Evolutionary conservation across 495 filamentous ascomycete species (phyloP), one percentile per base, ranked within the genome.

Genomic region (Podospora pseudopauciseta): DNA sequence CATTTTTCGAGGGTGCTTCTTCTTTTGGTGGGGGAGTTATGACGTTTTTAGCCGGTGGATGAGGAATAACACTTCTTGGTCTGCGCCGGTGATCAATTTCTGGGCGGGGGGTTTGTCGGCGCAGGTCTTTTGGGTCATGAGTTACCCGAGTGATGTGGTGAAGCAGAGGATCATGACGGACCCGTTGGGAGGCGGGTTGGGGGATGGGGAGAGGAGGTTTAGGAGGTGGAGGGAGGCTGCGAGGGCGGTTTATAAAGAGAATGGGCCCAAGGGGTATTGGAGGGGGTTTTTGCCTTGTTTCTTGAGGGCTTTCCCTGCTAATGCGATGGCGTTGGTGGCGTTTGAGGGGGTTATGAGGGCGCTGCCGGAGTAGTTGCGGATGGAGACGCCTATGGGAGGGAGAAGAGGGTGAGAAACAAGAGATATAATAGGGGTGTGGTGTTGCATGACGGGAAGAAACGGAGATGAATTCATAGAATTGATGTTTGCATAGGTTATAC

Each of bases 91-190:
- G 1, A 84, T 97, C 70, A 97, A 97, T 74, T 99, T 99, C 83
- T 97, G 93, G 95, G 95, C 95, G 0, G 95, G 95, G 15, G 95
- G 95, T 1, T 81, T 97, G 63, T 91, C 88, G 39, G 94, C 95
- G 0, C 94, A 97, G 81, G 79, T 96, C 53, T 99, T 97, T 80
- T 99, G 95, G 95, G 73, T 96, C 2, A 91, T 89, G 26, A 89
- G 89, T 57, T 99, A 99, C 75, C 95, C 95, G 15, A 90, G 88
- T 34, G 95, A 99, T 74, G 94, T 97, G 16, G 91, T 99, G 26
- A 99, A 99, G 82, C 94, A 97, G 79, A 87, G 93, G n/a, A 88
- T 99, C 63, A 97, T 99, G 95, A 96, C 93, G 20, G 95, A 97
- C 76, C 86, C 89, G 1, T 80, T 99, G 69, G 94, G 89, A 4